Base-by-base conservation (phyloP, 2,329 filamentous ascomycete species). In the Pleoardoris graminearum region DNA sequence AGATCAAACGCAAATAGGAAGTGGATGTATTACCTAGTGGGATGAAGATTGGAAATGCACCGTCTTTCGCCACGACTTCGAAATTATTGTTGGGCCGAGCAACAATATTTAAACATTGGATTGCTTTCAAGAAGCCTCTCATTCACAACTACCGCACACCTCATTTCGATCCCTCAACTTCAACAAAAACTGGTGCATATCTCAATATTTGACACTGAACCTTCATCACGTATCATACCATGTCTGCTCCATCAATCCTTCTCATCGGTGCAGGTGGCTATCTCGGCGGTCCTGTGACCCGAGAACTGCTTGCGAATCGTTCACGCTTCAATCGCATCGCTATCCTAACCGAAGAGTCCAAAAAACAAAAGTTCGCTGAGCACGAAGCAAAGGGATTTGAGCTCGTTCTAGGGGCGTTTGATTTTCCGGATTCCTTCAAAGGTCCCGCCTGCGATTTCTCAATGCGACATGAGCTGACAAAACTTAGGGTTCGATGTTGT, bases 381-480 rank as follows among this genome's bases (percentile, higher is more conserved):
- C 37, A 38, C 37, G 46, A 49, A 49, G 51, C 51, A 44, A 42
- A 45, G 45, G 51, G 51, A 30, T 44, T 53, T 44, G 51, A 53
- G 45, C 37, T 53, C 39, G 38, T 53, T 49, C 29, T 53, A 38
- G 51, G 51, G 46, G 37, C 51, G 49, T 53, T 53, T 45, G 46
- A 49, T 49, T 49, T 37, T 49, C 51, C 51, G 37, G 51, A 44
- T 45, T 53, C 51, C 23, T 53, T 53, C 51, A 53, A 53, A 53
- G 51, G 51, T 53, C 16, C 50, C 42, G 43, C 42, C 43, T 47
- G 44, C 50, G 44, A 53, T 48, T 53, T 36, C 39, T 29, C 12
- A 50, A 22, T 50, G 48, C 48, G 22, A 44, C 46, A 46, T 54
- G 33, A 46, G 48, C 52, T 55, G 36, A 55, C 29, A 47, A 51